These are phyloP conservation scores for Boletus rubropictus DNA, from an alignment of 768 basidiomycete genomes.

Conservation along the genomic window DNA sequence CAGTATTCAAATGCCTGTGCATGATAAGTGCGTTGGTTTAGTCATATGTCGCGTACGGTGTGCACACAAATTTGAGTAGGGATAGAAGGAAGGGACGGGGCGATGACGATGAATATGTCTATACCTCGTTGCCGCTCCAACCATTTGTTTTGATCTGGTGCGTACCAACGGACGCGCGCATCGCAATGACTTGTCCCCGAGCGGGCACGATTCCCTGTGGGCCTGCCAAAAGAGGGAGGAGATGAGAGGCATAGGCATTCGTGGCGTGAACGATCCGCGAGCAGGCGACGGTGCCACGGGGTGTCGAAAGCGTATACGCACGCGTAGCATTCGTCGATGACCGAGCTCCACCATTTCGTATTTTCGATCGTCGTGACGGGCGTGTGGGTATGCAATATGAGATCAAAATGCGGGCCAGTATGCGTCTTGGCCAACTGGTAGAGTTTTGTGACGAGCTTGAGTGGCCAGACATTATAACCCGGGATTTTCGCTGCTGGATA, in stretches of 20 bases:
- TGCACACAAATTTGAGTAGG: neutral
- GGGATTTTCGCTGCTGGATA: slow-evolving; percentile 49
- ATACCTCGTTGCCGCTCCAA: slow-evolving; percentile 42
- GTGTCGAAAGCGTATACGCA: slow-evolving; percentile 36
- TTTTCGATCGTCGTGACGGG: slow-evolving; percentile 48
- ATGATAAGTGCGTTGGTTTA: neutral
- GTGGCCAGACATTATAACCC: slow-evolving; percentile 70
- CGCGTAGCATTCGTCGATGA: neutral
- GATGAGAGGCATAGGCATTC: slow-evolving; percentile 74
- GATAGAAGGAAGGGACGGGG: neutral
- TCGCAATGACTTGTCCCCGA: slow-evolving; percentile 60
- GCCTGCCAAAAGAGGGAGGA: slow-evolving; percentile 65
- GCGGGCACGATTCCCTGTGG: slow-evolving; percentile 56
- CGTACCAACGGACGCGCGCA: slow-evolving; percentile 37
- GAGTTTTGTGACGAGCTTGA: slow-evolving; percentile 71
- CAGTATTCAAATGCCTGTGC: slow-evolving; percentile 62
- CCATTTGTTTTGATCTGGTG: slow-evolving; percentile 38
- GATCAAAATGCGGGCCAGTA: slow-evolving; percentile 30
- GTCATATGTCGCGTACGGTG: neutral
- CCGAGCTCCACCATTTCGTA: neutral
- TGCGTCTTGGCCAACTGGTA: slow-evolving; percentile 39
- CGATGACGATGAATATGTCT: neutral
- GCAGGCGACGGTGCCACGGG: slow-evolving; percentile 58
- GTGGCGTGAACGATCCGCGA: slow-evolving; percentile 77
- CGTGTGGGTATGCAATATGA: slow-evolving; percentile 68